Base-by-base conservation (phyloP, 306 rosid genomes). In the Cucurbita maxima region DNA sequence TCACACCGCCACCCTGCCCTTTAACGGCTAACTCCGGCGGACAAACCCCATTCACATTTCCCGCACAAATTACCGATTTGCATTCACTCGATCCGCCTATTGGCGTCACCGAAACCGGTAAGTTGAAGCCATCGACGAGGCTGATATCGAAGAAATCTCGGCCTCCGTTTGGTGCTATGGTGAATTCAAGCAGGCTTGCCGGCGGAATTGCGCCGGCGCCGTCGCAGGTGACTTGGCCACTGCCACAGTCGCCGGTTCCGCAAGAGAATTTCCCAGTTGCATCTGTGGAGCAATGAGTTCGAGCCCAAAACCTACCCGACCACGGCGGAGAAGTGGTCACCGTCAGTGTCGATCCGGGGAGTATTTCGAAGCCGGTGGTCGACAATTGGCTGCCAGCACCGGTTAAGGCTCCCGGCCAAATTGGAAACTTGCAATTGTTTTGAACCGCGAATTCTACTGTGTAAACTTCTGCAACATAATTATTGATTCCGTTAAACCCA, bases 381-480 rank as follows among this genome's bases (percentile, higher is more conserved):
- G 89, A 71, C 9, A 85, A n/a, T 22, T 25, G 75, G 48, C 67
- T 80, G 43, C 80, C 78, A 2, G 19, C 80, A 43, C 84, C 83
- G 3, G 89, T 84, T 22, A 88, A 68, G 66, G 87, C 82, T 69
- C 77, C 94, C 5, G 91, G 91, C 96, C 96, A 90, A 36, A 88
- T 79, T 0, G 86, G 77, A 76, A 68, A 76, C 8, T 38, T 4
- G 71, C 96, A 86, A 3, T 74, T 86, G 77, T 85, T 90, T 36
- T 12, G 83, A 8, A 90, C 72, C 1, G 81, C 79, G 61, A 87
- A 74, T 5, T 75, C 81, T 16, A 83, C 87, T 9, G 89, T 80
- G 5, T 76, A 61, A 4, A 51, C 81, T 51, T 85, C 87, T 83
- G 75, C 79, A 51, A 47, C 7, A 10, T 13, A 41, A 40, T 18